Evolutionary conservation across 768 basidiomycete genomes (phyloP), one percentile per base, ranked within the genome.

Genomic region (Dentipellis fragilis): DNA sequence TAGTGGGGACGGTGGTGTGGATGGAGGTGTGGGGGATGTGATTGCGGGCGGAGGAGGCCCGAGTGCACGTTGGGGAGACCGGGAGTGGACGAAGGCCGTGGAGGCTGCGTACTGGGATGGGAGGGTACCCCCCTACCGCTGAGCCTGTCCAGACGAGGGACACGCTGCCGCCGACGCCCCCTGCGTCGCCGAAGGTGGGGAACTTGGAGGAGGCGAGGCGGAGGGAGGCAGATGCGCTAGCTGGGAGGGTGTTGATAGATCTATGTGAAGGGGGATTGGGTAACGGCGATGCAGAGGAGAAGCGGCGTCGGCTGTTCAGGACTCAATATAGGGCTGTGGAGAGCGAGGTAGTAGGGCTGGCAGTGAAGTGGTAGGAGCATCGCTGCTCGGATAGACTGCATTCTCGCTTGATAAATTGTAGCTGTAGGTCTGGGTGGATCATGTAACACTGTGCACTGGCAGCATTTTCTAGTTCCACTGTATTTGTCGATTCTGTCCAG

Each of bases 291-390:
- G 75, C 75, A 34, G 79, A 79, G 56, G 67, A 58, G 34, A 68
- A 71, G 57, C 68, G 80, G 47, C 69, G 71, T 64, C 66, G 68
- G 51, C 66, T 80, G 35, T 81, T 95, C 64, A 76, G 91, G 67
- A 95, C 93, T 2, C 72, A 80, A 65, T 95, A 93, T 66, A 78
- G 81, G 57, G 88, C 88, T 23, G 91, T 96, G 1, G 89, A 89
- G 69, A 89, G 84, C 69, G 89, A 93, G 62, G 82, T 90, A 19
- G 71, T 86, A 39, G 90, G 89, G 19, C 52, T 62, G 35, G 61
- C 59, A 2, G 61, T 62, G 34, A 62, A 62, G 36, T 62, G 61
- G 61, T 61, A 39, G 46, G 9, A 11, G 47, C 47, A 48, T 29
- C 29, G 29, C 29, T 29, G 6, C 29, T 6, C 6, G 29, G 29